Evolutionary conservation across 2,329 filamentous ascomycete genomes (phyloP).

Genomic region (Hypomyces rosellus): DNA sequence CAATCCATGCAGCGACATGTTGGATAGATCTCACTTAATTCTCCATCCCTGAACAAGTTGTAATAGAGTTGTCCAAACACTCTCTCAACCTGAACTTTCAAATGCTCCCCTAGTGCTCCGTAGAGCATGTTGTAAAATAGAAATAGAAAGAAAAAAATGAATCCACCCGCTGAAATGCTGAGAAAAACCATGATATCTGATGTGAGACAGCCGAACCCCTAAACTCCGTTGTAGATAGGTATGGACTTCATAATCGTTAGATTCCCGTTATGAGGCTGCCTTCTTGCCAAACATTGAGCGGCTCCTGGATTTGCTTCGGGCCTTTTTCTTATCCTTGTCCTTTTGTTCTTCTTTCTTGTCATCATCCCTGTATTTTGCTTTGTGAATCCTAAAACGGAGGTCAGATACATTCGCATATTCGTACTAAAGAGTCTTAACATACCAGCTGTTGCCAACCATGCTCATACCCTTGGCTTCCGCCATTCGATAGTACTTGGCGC

Average conservation of each 20-base stretch:
- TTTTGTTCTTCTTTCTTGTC: constrained; percentile 41
- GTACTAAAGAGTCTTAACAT: constrained; percentile 34
- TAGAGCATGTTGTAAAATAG: constrained; percentile 5
- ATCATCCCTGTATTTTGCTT: constrained; percentile 76
- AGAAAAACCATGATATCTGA: constrained; percentile 10
- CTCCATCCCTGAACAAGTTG: not conserved
- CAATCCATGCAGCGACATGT: not conserved
- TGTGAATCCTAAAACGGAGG: constrained; percentile 71
- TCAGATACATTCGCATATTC: not conserved
- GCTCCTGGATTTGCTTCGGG: constrained; percentile 69
- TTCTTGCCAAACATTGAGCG: constrained; percentile 62
- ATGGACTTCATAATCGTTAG: constrained; percentile 27
- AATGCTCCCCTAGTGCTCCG: not conserved
- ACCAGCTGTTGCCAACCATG: constrained; percentile 99
- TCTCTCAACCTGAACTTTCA: not conserved
- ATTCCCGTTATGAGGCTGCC: constrained; percentile 12
- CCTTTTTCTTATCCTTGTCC: constrained; percentile 51
- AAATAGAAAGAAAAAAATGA: constrained; percentile 9
- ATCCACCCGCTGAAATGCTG: constrained; percentile 16
- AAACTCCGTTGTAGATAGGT: constrained; percentile 28
- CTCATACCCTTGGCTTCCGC: constrained; percentile 91
- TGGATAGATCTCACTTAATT: not conserved
- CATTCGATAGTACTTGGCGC: constrained; percentile 81
- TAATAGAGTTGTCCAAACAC: not conserved
- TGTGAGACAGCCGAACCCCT: constrained; percentile 18